Percentiles rank a stretch among this genome's conserved stretches.
Evolutionary conservation across 352 stramenopile species (phyloP).

Genomic region (Pythium oligandrum): DNA sequence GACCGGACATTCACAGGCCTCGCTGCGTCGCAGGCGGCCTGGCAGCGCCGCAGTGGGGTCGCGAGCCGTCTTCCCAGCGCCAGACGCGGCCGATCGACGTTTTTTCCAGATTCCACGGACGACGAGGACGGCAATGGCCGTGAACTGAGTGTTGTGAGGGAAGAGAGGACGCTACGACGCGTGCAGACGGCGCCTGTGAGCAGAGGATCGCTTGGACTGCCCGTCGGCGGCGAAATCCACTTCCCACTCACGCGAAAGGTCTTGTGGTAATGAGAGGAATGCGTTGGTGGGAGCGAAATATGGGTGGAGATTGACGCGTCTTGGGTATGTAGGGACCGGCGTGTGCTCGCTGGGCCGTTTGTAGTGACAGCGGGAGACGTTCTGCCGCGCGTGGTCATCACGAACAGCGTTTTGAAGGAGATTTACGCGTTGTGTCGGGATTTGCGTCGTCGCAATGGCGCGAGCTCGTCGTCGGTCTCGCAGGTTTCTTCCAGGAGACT

Average conservation of each 20-base stretch:
- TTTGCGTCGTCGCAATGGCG: too few species aligned
- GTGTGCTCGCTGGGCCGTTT: slow-evolving; percentile 36
- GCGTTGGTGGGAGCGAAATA: too few species aligned
- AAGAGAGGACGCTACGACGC: too few species aligned
- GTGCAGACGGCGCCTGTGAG: too few species aligned
- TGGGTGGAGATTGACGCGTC: not conserved
- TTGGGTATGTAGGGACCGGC: slow-evolving; percentile 42
- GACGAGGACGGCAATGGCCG: slow-evolving; percentile 30
- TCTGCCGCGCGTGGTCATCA: slow-evolving; percentile 43
- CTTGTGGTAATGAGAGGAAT: slow-evolving; percentile 33
- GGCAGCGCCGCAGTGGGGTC: not conserved
- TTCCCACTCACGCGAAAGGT: slow-evolving; percentile 65
- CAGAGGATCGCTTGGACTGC: too few species aligned
- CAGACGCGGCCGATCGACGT: slow-evolving; percentile 33
- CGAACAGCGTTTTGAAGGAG: slow-evolving; percentile 9
- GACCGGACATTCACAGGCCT: slow-evolving; percentile 52
- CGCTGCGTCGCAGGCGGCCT: not conserved
- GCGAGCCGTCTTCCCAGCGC: not conserved
- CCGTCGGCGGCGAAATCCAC: slow-evolving; percentile 19
- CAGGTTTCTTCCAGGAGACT: too few species aligned
- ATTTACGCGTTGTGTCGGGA: too few species aligned
- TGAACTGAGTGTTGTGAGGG: too few species aligned
- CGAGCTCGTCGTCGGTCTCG: too few species aligned
- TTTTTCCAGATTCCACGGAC: slow-evolving; percentile 72
- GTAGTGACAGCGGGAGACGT: slow-evolving; percentile 35